Conservation (phyloP, 495 filamentous ascomycete species). For the Talaromyces liani region DNA sequence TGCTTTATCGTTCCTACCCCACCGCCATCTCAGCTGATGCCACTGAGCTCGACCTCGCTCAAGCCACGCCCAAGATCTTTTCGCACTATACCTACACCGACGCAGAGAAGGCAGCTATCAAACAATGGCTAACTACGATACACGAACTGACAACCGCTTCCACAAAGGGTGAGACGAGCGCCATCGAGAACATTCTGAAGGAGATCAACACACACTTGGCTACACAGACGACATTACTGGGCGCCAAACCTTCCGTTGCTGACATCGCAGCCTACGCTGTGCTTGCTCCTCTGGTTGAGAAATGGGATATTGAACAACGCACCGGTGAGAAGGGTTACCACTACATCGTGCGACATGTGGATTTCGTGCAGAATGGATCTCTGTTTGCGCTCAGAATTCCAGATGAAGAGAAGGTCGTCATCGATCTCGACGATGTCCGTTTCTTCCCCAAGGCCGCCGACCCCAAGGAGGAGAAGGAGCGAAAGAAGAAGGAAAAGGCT, state of each 20-base stretch:
- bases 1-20: conserved; percentile 49
- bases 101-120: conserved; percentile 75
- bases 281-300: conserved; percentile 67
- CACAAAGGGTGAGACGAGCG: conserved; percentile 49
- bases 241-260: conserved; percentile 82
- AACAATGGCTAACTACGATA: conserved; percentile 76
- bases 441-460: conserved; percentile 77
- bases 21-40: conserved; percentile 38
- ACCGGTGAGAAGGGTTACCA: conserved; percentile 87
- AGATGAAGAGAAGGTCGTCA: conserved; percentile 68
- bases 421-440: conserved; percentile 72
- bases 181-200: conserved; percentile 47
- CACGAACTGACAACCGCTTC: conserved; percentile 55
- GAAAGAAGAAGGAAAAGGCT: conserved; percentile 79
- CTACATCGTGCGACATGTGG: conserved; percentile 83
- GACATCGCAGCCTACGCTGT: conserved; percentile 82
- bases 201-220: conserved; percentile 80
- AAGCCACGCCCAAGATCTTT: conserved; percentile 54
- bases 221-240: conserved; percentile 81
- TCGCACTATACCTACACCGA: conserved; percentile 59
- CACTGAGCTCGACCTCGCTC: conserved; percentile 42
- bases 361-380: conserved; percentile 88
- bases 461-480: conserved; percentile 82
- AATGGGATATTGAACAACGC: conserved; percentile 78
- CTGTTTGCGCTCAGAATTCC: conserved; percentile 65